Base-by-base conservation (phyloP, 2,329 filamentous ascomycete species). In the Penicillium sp. region DNA sequence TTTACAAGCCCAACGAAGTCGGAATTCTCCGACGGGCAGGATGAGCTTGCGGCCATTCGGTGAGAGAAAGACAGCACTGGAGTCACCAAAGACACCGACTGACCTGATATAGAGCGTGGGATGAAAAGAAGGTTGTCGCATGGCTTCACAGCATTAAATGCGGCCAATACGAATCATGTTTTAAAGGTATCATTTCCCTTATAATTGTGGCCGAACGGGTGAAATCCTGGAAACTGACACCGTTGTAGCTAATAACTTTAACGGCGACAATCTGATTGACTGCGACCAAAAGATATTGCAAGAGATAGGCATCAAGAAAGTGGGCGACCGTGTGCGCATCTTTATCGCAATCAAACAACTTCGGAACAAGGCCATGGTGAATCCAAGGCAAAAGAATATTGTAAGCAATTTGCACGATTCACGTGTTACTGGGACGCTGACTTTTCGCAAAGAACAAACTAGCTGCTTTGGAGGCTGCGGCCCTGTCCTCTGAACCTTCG, bases 281-380 rank as follows among this genome's bases (percentile, higher is more conserved):
- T 93, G 97, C 82, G 94, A 99, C 75, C 95, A 96, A 79, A 88
- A 92, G 53, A 91, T 96, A 40, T 82, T 99, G 60, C 95, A 96
- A 75, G 94, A 99, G 74, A 96, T 99, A 85, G 94, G 94, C 42
- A 93, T 99, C 65, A 95, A 96, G 65, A 99, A 97, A 76, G 90
- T 99, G 62, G 94, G 94, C 61, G 94, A 99, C 74, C 87, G 94
- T 51, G 93, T 99, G 33, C 89, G 93, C 60, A 88, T 99, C 58
- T 92, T 91, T 67, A 82, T 92, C 59, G 87, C 88, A 62, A 92
- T 93, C 70, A 93, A 93, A 77, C 89, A 91, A 73, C 79, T 94
- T 54, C 82, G 90, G 61, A 91, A 87, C 53, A 90, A 86, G 73
- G 85, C 88, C 5, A 88, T 89, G 63, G 85, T 88, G 56, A 90